These are phyloP conservation scores for Pseudogymnoascus sp. DNA, from an alignment of 2,329 filamentous ascomycete species.

Conservation along the genomic window DNA sequence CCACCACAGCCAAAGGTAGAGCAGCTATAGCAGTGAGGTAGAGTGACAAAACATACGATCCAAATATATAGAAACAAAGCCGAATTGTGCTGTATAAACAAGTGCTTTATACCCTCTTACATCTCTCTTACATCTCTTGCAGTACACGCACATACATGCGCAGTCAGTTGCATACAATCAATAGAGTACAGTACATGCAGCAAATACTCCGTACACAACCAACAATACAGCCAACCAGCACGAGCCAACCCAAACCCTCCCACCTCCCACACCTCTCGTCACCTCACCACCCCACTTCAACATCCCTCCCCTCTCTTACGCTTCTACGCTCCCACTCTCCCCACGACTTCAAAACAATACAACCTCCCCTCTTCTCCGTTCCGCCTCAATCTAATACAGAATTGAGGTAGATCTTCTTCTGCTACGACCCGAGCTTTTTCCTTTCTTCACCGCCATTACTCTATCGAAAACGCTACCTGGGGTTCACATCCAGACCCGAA, in stretches of 20 bases:
- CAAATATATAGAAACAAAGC: neutral
- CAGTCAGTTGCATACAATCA: neutral
- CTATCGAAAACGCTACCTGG: neutral
- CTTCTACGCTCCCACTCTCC: neutral
- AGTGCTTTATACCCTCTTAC: neutral
- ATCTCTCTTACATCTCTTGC: neutral
- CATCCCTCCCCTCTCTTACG: constrained; percentile 5
- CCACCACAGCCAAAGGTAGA: neutral
- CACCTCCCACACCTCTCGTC: constrained; percentile 6
- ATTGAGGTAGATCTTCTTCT: neutral
- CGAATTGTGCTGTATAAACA: neutral
- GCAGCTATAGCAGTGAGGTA: neutral
- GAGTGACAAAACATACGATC: neutral
- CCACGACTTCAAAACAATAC: neutral
- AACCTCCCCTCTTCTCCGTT: neutral
- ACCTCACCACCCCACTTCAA: constrained; percentile 5
- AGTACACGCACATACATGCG: neutral
- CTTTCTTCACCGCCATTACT: neutral
- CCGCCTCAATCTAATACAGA: neutral
- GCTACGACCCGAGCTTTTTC: neutral
- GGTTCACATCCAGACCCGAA: neutral
- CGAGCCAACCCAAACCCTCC: constrained; percentile 7
- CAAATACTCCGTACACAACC: neutral
- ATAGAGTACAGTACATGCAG: neutral
- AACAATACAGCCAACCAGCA: constrained; percentile 1